phyloP scores from a whole-genome alignment of 257 asterid genomes.

The Henckelia pumila region DNA sequence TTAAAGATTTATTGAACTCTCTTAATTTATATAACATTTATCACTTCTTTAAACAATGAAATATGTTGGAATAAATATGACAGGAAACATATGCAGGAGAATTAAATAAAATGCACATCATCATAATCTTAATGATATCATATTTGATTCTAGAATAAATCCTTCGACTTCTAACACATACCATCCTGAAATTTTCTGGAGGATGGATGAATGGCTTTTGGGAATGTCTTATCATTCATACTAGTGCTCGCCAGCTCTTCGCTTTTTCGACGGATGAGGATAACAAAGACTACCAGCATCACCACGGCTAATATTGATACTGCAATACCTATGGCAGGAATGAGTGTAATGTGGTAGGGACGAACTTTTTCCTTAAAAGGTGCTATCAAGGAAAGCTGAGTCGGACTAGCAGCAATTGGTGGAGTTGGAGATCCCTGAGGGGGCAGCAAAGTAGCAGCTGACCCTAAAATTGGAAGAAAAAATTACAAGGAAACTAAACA shows the following conservation, averaged over 20 bases:
- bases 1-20: neutral
- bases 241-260: slow-evolving; percentile 60
- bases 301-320: slow-evolving; percentile 50
- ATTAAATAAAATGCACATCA: too few relatives aligned
- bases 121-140: neutral
- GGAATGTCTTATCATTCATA: slow-evolving; percentile 32
- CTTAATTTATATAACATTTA: neutral
- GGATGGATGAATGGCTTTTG: slow-evolving; percentile 48
- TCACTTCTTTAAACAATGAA: neutral
- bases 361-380: slow-evolving; percentile 42
- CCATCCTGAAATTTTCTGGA: slow-evolving; percentile 72
- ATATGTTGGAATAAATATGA: neutral
- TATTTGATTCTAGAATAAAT: neutral
- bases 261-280: slow-evolving; percentile 64
- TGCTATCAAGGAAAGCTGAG: slow-evolving; percentile 48
- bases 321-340: slow-evolving; percentile 68
- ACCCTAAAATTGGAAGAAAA: slow-evolving; percentile 37
- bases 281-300: slow-evolving; percentile 50
- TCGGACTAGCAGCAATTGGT: slow-evolving; percentile 54
- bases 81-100: neutral
- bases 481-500: slow-evolving; percentile 1
- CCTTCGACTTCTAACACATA: slow-evolving; percentile 12
- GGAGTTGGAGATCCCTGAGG: slow-evolving; percentile 58
- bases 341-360: slow-evolving; percentile 55
- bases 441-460: slow-evolving; percentile 44